A percentile compares a stretch with the other conserved stretches of the same genome.
phyloP scores from a whole-genome alignment of 768 basidiomycete species.

The Russula brevipes region DNA sequence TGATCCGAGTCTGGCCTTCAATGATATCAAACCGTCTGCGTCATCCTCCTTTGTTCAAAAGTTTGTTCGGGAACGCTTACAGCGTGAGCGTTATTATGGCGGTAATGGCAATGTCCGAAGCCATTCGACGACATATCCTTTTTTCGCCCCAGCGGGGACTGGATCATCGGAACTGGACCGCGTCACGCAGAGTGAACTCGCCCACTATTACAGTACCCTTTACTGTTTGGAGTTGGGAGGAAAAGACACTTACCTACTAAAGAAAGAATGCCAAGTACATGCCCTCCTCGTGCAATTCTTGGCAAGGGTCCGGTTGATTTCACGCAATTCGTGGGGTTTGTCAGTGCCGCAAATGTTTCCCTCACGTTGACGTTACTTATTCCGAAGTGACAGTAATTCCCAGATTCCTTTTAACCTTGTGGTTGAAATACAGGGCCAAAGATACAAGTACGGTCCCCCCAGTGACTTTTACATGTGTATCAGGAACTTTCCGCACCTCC shows the following conservation, averaged over 20 bases:
- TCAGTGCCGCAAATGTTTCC: neutral
- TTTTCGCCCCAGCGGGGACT: no score
- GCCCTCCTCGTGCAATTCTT: neutral
- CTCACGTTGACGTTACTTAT: neutral
- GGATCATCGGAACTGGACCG: no score
- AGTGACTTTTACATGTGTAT: neutral
- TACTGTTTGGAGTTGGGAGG: neutral
- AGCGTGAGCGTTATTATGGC: no score
- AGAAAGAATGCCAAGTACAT: neutral
- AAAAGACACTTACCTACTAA: neutral
- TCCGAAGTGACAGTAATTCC: neutral
- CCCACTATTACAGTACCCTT: neutral
- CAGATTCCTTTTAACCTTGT: neutral
- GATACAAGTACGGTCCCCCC: neutral
- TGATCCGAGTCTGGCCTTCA: no score
- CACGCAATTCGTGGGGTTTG: neutral
- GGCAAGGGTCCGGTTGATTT: no score
- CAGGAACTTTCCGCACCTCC: neutral
- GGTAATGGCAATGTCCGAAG: no score
- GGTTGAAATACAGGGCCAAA: neutral
- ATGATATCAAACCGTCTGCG: no score
- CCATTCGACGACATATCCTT: no score
- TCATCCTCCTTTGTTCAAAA: no score
- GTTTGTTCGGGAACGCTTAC: no score
- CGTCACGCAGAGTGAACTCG: neutral